phyloP scores from a whole-genome alignment of 2,329 filamentous ascomycete species.

The Grosmannia huntii region DNA sequence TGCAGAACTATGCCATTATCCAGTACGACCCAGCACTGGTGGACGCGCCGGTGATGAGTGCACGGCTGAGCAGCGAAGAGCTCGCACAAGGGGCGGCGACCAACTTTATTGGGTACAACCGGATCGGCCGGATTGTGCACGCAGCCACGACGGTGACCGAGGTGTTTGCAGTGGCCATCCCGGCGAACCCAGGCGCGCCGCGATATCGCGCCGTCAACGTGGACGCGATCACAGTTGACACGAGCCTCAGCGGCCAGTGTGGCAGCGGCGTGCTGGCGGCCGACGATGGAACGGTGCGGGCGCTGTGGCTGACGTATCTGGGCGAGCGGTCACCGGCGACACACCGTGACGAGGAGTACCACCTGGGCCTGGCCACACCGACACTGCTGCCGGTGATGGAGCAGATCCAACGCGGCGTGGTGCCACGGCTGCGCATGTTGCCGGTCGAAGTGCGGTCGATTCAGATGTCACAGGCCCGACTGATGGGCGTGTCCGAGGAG shows the following conservation, averaged over 20 bases:
- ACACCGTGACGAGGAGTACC: slow-evolving; percentile 89
- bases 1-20: slow-evolving; percentile 93
- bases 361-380: slow-evolving; percentile 81
- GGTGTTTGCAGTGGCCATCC: slow-evolving; percentile 93
- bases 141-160: slow-evolving; percentile 92
- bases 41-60: slow-evolving; percentile 84
- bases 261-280: slow-evolving; percentile 86
- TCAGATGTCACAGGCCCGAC: slow-evolving; percentile 90
- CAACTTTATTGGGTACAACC: slow-evolving; percentile 96
- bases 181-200: slow-evolving; percentile 81
- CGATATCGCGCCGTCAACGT: slow-evolving; percentile 91
- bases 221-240: slow-evolving; percentile 94
- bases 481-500: slow-evolving; percentile 92
- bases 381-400: slow-evolving; percentile 79
- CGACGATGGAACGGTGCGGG: slow-evolving; percentile 84
- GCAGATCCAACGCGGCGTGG: slow-evolving; percentile 67
- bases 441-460: slow-evolving; percentile 92
- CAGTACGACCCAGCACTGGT: slow-evolving; percentile 90
- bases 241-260: slow-evolving; percentile 78
- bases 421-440: slow-evolving; percentile 75
- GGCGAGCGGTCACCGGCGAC: slow-evolving; percentile 71
- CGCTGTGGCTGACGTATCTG: slow-evolving; percentile 92
- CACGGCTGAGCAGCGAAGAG: slow-evolving; percentile 64
- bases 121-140: slow-evolving; percentile 86
- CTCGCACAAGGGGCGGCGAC: slow-evolving; percentile 91